These are phyloP conservation scores for Ascocoryne sarcoides DNA, from an alignment of 2,329 filamentous ascomycete species.

Conservation along the genomic window DNA sequence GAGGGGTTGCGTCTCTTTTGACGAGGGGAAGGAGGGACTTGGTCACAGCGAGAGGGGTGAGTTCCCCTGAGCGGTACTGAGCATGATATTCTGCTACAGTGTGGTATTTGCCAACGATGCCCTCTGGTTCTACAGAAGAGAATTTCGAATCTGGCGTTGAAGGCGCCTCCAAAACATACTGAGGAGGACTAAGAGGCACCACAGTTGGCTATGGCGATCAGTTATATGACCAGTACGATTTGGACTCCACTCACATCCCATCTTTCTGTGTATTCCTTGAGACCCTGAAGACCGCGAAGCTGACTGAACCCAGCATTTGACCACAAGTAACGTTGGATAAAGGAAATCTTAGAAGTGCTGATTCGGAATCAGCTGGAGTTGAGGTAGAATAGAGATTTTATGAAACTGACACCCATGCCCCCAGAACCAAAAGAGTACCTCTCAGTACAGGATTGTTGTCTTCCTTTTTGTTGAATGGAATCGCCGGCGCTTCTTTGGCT, in stretches of 20 bases:
- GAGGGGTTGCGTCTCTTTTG: conserved; percentile 44
- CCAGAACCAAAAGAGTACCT: conserved; percentile 54
- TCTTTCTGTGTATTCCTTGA: conserved; percentile 37
- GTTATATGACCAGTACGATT: conserved; percentile 1
- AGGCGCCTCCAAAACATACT: conserved; percentile 28
- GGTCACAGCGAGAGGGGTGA: conserved; percentile 65
- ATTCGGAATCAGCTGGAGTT: conserved; percentile 1
- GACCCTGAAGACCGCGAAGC: conserved; percentile 37
- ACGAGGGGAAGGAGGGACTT: conserved; percentile 66
- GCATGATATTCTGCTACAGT: conserved; percentile 69
- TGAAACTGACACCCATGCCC: conserved; percentile 49
- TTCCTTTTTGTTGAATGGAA: conserved; percentile 37
- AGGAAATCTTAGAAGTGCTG: conserved; percentile 51
- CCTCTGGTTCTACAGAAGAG: conserved; percentile 32
- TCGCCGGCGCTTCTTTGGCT: conserved; percentile 21
- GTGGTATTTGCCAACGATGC: conserved; percentile 47
- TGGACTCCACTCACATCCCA: conserved; percentile 36
- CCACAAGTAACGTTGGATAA: conserved; percentile 60
- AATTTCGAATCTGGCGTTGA: conserved; percentile 28
- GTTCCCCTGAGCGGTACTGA: conserved; percentile 58
- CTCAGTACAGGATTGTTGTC: conserved; percentile 63
- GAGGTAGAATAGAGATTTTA: conserved; percentile 1
- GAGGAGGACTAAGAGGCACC: conserved; percentile 35
- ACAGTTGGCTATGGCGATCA: conserved; percentile 42
- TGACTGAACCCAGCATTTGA: conserved; percentile 51